phyloP scores from a whole-genome alignment of 768 basidiomycete genomes.

The Leccinum sublutescens region DNA sequence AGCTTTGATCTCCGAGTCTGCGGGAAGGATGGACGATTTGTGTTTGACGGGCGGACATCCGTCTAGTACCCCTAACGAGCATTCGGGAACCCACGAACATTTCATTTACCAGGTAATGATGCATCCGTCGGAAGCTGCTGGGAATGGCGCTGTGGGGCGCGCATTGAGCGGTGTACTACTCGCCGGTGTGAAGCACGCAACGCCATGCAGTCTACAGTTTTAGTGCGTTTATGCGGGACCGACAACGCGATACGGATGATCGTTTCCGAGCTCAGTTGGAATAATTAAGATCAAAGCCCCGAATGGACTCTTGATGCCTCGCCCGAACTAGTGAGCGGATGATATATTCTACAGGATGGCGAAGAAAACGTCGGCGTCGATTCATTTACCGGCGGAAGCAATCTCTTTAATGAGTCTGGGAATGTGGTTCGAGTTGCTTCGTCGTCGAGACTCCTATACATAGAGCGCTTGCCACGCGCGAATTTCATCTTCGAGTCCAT shows the following conservation, averaged over 20 bases:
- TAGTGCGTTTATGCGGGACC: slow-evolving; percentile 1
- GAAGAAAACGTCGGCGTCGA: not conserved
- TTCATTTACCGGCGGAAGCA: not conserved
- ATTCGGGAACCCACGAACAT: slow-evolving; percentile 1
- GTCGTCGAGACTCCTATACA: slow-evolving; percentile 2
- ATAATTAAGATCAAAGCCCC: not conserved
- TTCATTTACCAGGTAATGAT: slow-evolving; percentile 4
- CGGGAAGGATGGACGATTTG: not conserved
- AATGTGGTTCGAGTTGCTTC: slow-evolving; percentile 1
- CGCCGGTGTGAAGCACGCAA: not conserved
- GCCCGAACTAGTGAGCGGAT: not conserved
- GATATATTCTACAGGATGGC: not conserved
- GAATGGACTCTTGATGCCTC: not conserved
- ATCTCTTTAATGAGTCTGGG: slow-evolving; percentile 13
- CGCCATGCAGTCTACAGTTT: no score
- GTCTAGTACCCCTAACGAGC: not conserved
- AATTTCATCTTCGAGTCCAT: slow-evolving; percentile 7
- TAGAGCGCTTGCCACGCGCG: not conserved
- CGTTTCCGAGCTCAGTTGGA: not conserved
- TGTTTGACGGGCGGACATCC: not conserved
- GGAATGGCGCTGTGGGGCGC: slow-evolving; percentile 1
- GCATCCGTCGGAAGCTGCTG: not conserved
- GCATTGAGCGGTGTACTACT: slow-evolving; percentile 7
- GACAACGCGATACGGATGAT: not conserved
- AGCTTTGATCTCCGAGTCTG: not conserved